A percentile compares a stretch with the other conserved stretches of the same genome.
These are phyloP conservation scores for Wolfiporia cocos DNA, from an alignment of 1,284 basidiomycete genomes.

Conservation along the genomic window DNA sequence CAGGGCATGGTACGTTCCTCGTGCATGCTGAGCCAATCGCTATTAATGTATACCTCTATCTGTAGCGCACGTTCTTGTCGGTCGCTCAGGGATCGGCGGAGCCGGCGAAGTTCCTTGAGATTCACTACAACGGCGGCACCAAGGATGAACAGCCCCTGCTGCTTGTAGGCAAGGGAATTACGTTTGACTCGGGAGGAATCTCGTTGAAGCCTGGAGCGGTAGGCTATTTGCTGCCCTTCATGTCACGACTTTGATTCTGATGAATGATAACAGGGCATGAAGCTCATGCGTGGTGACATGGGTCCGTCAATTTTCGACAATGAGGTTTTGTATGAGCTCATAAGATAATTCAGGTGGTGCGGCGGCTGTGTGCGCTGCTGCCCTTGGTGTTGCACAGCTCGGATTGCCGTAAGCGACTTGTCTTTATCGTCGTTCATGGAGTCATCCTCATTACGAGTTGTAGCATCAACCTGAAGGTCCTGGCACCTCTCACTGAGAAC, in stretches of 20 bases:
- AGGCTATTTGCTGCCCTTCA: slow-evolving; percentile 24
- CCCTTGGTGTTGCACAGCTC: slow-evolving; percentile 77
- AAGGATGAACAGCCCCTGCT: slow-evolving; percentile 58
- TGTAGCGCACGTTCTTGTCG: slow-evolving; percentile 77
- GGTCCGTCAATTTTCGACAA: slow-evolving; percentile 32
- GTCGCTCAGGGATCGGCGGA: slow-evolving; percentile 81
- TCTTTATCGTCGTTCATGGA: not conserved
- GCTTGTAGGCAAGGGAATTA: slow-evolving; percentile 87
- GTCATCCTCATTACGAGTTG: not conserved
- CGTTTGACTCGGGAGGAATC: slow-evolving; percentile 88
- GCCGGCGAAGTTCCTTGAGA: slow-evolving; percentile 84
- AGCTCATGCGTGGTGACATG: slow-evolving; percentile 82
- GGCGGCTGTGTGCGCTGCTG: slow-evolving; percentile 69
- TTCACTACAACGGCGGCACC: slow-evolving; percentile 78
- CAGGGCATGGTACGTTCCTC: slow-evolving; percentile 72
- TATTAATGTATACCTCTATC: not conserved
- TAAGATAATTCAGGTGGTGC: slow-evolving; percentile 72
- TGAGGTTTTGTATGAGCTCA: too few species aligned
- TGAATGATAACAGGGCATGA: slow-evolving; percentile 50
- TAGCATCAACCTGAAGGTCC: slow-evolving; percentile 71
- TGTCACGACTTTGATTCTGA: slow-evolving; percentile 1
- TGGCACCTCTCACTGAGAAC: slow-evolving; percentile 82
- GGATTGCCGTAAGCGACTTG: slow-evolving; percentile 54
- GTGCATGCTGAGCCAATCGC: too few species aligned
- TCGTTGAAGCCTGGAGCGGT: slow-evolving; percentile 76